These are phyloP conservation scores for Ophiostoma himal-ulmi DNA, from an alignment of 2,329 filamentous ascomycete species.

Conservation along the genomic window DNA sequence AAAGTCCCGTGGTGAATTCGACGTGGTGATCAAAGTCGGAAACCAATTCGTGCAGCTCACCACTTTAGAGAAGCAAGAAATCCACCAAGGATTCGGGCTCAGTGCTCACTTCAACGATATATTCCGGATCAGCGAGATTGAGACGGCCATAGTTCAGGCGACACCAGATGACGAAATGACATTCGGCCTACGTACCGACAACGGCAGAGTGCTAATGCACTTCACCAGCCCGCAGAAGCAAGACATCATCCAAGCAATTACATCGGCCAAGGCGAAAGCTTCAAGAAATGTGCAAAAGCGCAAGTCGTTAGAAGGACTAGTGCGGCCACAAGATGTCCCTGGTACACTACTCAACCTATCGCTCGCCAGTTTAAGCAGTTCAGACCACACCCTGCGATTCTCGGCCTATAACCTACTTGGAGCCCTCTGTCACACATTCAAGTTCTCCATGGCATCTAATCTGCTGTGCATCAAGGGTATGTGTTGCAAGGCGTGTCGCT, in stretches of 20 bases:
- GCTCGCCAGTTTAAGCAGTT: conserved; percentile 59
- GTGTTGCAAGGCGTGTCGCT: conserved; percentile 22
- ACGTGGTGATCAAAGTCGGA: conserved; percentile 62
- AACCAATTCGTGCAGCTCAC: conserved; percentile 65
- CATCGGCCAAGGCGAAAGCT: conserved; percentile 49
- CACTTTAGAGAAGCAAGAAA: conserved; percentile 62
- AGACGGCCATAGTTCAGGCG: conserved; percentile 60
- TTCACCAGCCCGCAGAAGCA: conserved; percentile 61
- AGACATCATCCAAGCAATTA: conserved; percentile 59
- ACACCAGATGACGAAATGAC: conserved; percentile 61
- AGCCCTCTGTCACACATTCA: conserved; percentile 61
- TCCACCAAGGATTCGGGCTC: conserved; percentile 56
- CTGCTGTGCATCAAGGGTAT: conserved; percentile 58
- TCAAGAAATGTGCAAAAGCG: conserved; percentile 58
- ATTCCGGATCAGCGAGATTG: conserved; percentile 61
- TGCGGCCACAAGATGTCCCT: conserved; percentile 64
- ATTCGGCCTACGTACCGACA: conserved; percentile 62
- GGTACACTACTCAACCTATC: conserved; percentile 63
- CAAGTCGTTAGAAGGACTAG: conserved; percentile 59
- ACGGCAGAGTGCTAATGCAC: conserved; percentile 65
- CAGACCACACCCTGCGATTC: conserved; percentile 53
- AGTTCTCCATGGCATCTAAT: conserved; percentile 56
- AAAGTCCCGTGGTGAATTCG: conserved; percentile 64
- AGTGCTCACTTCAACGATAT: conserved; percentile 64
- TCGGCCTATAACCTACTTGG: conserved; percentile 63